Conservation (phyloP, 2,329 filamentous ascomycete genomes). For the Triangularia verruculosa region DNA sequence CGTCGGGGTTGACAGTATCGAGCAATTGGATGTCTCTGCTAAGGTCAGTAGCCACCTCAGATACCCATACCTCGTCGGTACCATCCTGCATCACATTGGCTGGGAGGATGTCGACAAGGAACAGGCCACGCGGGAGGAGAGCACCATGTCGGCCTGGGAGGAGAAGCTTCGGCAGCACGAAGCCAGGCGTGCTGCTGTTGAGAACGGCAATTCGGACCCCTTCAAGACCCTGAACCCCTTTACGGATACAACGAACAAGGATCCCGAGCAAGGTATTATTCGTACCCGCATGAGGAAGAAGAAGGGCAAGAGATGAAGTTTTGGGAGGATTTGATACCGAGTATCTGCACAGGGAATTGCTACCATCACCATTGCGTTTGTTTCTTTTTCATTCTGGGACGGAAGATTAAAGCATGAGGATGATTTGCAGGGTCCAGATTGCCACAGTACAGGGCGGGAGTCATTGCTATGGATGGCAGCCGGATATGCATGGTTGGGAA, state of each 20-base stretch:
- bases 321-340: slow-evolving; percentile 2
- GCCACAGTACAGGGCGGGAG: neutral
- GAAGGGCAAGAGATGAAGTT: slow-evolving; percentile 25
- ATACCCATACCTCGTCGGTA: slow-evolving; percentile 66
- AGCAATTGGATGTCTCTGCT: slow-evolving; percentile 66
- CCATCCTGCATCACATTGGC: slow-evolving; percentile 63
- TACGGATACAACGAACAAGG: slow-evolving; percentile 16
- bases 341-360: slow-evolving; percentile 8
- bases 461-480: neutral
- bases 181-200: slow-evolving; percentile 25
- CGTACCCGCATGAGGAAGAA: slow-evolving; percentile 26
- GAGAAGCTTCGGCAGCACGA: slow-evolving; percentile 28
- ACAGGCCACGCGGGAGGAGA: slow-evolving; percentile 35
- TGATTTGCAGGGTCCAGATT: neutral
- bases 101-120: slow-evolving; percentile 62
- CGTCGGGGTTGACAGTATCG: slow-evolving; percentile 60
- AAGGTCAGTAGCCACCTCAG: slow-evolving; percentile 66
- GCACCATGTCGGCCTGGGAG: slow-evolving; percentile 32
- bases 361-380: neutral
- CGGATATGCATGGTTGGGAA: neutral
- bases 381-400: neutral
- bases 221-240: slow-evolving; percentile 9
- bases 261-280: slow-evolving; percentile 24
- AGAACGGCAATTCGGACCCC: slow-evolving; percentile 12
- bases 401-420: neutral